phyloP scores from a whole-genome alignment of 2,329 filamentous ascomycete genomes.

The Parascedosporium putredinis region DNA sequence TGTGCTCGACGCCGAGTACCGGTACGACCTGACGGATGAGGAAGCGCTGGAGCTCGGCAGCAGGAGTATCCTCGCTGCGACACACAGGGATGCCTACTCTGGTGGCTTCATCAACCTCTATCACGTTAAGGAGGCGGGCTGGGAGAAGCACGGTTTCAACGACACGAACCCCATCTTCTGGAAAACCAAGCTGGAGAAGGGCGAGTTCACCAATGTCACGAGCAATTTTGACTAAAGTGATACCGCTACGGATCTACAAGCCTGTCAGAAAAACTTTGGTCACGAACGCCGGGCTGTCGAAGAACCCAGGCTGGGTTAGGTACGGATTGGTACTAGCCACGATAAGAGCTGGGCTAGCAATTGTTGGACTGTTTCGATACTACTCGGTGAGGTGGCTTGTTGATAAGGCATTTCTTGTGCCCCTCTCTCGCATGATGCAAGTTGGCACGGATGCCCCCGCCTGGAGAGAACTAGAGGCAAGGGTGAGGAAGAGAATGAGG shows the following conservation, averaged over 20 bases:
- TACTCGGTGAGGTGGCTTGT: too few species aligned
- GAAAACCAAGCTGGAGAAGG: conserved; percentile 97
- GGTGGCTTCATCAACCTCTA: conserved; percentile 98
- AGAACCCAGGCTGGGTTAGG: too few species aligned
- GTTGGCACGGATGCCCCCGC: too few species aligned
- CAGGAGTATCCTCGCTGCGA: conserved; percentile 89
- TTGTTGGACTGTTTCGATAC: background rate
- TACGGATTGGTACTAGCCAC: too few species aligned
- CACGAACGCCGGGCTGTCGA: too few species aligned
- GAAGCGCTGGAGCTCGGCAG: conserved; percentile 85
- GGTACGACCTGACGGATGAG: conserved; percentile 75
- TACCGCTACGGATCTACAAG: too few species aligned
- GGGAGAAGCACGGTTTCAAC: conserved; percentile 97
- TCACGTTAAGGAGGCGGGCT: conserved; percentile 97
- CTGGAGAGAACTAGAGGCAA: too few species aligned
- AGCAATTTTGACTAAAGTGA: conserved; percentile 51
- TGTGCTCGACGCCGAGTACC: conserved; percentile 92
- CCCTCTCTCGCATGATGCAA: too few species aligned
- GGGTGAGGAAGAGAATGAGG: background rate
- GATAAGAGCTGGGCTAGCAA: background rate
- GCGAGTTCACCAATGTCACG: conserved; percentile 94
- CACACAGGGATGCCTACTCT: conserved; percentile 95
- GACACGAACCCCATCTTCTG: conserved; percentile 99
- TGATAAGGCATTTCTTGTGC: too few species aligned
- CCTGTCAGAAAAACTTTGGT: too few species aligned